Evolutionary conservation across 2,329 filamentous ascomycete species (phyloP).

Genomic region (Aspergillus alliaceus): DNA sequence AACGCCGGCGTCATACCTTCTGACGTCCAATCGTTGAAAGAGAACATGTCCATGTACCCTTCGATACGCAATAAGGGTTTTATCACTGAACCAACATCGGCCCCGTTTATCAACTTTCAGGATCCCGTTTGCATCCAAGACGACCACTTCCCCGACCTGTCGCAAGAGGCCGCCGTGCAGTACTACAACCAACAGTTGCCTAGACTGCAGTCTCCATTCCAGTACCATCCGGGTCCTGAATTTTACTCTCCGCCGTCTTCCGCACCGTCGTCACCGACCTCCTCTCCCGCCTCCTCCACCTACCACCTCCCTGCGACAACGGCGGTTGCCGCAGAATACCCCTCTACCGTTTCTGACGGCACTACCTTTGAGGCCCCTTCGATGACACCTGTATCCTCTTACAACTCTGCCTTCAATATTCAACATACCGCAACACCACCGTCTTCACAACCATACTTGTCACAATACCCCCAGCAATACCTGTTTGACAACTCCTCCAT

Average conservation of each 20-base stretch:
- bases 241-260: conserved; percentile 40
- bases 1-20: conserved; percentile 19
- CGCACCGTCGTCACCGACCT: conserved; percentile 33
- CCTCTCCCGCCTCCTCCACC: conserved; percentile 36
- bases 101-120: conserved; percentile 25
- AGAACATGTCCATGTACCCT: conserved; percentile 42
- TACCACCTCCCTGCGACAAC: conserved; percentile 29
- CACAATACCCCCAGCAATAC: conserved; percentile 29
- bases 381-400: conserved; percentile 41
- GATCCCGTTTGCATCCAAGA: conserved; percentile 40
- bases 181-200: conserved; percentile 26
- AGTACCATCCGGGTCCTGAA: conserved; percentile 29
- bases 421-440: conserved; percentile 34
- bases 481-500: conserved; percentile 34
- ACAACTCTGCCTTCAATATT: conserved; percentile 37
- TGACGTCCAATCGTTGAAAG: conserved; percentile 29
- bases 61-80: conserved; percentile 41
- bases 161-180: conserved; percentile 25
- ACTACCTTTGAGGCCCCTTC: conserved; percentile 38
- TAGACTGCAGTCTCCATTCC: conserved; percentile 34
- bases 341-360: conserved; percentile 25
- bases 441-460: conserved; percentile 28
- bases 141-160: conserved; percentile 36
- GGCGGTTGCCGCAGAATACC: conserved; percentile 25
- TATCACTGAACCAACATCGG: conserved; percentile 37